A percentile compares a stretch with the other conserved stretches of the same genome.
phyloP scores from a whole-genome alignment of 805 yeast species.

The Starmerella riodocensis region DNA sequence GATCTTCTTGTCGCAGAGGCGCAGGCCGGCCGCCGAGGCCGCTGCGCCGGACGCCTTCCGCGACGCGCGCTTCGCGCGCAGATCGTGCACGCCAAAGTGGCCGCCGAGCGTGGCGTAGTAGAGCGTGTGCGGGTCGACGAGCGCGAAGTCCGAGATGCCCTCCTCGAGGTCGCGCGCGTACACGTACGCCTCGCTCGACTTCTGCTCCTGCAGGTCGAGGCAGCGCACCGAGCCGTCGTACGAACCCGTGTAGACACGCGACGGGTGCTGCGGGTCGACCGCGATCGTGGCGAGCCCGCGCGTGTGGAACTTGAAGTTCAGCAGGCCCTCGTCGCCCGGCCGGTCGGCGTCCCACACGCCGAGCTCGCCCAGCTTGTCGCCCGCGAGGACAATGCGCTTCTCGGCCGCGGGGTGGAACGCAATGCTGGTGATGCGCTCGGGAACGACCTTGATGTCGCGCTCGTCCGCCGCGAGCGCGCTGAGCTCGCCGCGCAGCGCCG shows the following conservation, averaged over 20 bases:
- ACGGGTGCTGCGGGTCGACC: slow-evolving; percentile 37
- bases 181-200: slow-evolving; percentile 49
- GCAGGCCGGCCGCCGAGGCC: slow-evolving; percentile 27
- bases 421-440: slow-evolving; percentile 60
- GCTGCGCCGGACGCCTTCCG: too few species aligned
- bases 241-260: slow-evolving; percentile 53
- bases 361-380: slow-evolving; percentile 75
- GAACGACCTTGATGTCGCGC: slow-evolving; percentile 49
- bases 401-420: slow-evolving; percentile 61
- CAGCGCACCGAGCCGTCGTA: slow-evolving; percentile 80
- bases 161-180: slow-evolving; percentile 33
- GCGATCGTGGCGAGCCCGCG: slow-evolving; percentile 55
- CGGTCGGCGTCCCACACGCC: slow-evolving; percentile 75
- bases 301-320: slow-evolving; percentile 62
- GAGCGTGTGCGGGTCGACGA: slow-evolving; percentile 43
- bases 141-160: slow-evolving; percentile 66
- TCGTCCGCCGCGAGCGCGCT: slow-evolving; percentile 43
- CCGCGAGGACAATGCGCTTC: slow-evolving; percentile 60
- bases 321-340: slow-evolving; percentile 32
- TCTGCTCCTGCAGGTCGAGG: slow-evolving; percentile 50
- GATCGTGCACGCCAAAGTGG: slow-evolving; percentile 60
- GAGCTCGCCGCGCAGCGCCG: slow-evolving; percentile 41
- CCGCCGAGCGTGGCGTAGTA: slow-evolving; percentile 73
- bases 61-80: slow-evolving; percentile 39
- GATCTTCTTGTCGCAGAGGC: slow-evolving; percentile 73